Evolutionary conservation across 345 rosid species (phyloP).

Genomic region (Moringa oleifera): DNA sequence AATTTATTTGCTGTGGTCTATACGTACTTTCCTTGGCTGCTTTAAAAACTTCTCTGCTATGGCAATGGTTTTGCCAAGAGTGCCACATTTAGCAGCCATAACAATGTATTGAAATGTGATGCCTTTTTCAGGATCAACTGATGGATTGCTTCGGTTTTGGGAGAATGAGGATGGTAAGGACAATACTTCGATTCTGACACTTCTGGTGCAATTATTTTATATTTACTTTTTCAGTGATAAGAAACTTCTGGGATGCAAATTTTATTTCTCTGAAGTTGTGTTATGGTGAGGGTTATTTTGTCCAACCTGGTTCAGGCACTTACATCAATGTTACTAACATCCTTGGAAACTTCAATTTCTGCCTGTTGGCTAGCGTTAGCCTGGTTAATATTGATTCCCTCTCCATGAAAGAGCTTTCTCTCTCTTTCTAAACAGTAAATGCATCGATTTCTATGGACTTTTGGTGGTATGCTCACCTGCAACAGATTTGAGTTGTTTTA

Average conservation of each 20-base stretch:
- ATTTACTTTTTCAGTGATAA: no score
- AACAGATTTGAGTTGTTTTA: no score
- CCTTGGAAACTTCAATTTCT: neutral
- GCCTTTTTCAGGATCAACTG: constrained; percentile 76
- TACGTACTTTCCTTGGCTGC: neutral
- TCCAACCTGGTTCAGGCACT: no score
- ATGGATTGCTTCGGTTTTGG: constrained; percentile 98
- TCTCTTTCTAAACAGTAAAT: no score
- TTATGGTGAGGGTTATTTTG: constrained; percentile 2
- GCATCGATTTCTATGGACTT: no score
- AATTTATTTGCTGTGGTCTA: neutral
- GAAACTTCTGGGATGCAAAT: neutral
- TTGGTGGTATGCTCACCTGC: no score
- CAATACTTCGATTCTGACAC: no score
- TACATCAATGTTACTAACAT: no score
- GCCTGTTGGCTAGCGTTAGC: neutral
- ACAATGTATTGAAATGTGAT: constrained; percentile 14
- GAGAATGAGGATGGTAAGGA: constrained; percentile 84
- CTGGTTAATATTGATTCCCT: no score
- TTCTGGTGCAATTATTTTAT: no score
- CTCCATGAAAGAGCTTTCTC: no score
- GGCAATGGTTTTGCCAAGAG: neutral
- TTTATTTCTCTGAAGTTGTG: neutral
- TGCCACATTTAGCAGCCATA: constrained; percentile 2
- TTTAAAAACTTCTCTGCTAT: neutral